phyloP scores from a whole-genome alignment of 164 flowering plant genomes.

The Berberis thunbergii region DNA sequence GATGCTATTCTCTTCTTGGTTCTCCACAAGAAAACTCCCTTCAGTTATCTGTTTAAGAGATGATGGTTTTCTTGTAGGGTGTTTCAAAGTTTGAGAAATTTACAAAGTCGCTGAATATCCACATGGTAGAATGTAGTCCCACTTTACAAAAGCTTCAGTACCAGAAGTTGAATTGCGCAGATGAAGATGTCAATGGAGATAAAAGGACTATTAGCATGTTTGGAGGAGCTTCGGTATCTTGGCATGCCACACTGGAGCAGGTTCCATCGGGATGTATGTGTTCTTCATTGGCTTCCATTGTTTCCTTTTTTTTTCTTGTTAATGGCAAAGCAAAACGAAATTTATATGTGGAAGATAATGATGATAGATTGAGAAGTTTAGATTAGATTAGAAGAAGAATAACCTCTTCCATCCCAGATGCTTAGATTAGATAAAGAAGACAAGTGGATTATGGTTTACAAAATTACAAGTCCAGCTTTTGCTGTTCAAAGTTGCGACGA shows the following conservation, averaged over 20 bases:
- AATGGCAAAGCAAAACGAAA: too few species aligned
- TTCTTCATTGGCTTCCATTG: background rate
- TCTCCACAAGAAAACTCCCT: background rate
- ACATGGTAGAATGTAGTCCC: conserved; percentile 95
- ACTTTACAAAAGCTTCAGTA: conserved; percentile 70
- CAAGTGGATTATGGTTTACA: too few species aligned
- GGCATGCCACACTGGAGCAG: conserved; percentile 85
- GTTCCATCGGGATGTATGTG: conserved; percentile 87
- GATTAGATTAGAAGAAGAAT: too few species aligned
- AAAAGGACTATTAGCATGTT: conserved; percentile 39
- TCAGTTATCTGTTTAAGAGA: conserved; percentile 2
- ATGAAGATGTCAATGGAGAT: conserved; percentile 26
- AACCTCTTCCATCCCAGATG: too few species aligned
- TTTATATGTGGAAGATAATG: too few species aligned
- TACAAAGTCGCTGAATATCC: conserved; percentile 59
- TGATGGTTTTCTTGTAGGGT: conserved; percentile 43
- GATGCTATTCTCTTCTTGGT: background rate
- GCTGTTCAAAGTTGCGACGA: too few species aligned
- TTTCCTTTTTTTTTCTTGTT: background rate
- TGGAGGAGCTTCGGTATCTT: conserved; percentile 66
- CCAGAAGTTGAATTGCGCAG: conserved; percentile 46
- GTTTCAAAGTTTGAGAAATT: conserved; percentile 73
- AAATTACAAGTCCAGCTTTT: too few species aligned
- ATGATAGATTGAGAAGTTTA: too few species aligned
- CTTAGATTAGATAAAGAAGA: too few species aligned